These are phyloP conservation scores for Pyrenula aspistea DNA, from an alignment of 495 filamentous ascomycete species.

Conservation along the genomic window DNA sequence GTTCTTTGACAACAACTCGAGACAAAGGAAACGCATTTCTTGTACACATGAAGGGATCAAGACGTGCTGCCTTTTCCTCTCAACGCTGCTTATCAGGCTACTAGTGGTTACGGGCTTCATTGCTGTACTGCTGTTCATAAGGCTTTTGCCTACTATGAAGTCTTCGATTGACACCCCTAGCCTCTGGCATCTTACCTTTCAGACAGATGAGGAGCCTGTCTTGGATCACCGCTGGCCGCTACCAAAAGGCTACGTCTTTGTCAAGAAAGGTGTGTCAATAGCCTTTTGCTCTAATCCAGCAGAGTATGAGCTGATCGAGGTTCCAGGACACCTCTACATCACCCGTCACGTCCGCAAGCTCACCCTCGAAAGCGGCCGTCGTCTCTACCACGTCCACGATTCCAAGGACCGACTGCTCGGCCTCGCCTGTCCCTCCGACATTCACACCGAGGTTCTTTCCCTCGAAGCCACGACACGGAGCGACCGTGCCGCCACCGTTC, in stretches of 20 bases:
- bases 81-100: no score
- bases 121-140: no score
- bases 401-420: neutral
- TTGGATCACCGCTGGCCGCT: no score
- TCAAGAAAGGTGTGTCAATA: neutral
- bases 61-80: no score
- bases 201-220: no score
- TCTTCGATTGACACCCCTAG: no score
- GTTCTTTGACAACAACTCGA: no score
- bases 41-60: no score
- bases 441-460: neutral
- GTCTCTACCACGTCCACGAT: neutral
- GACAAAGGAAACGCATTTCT: no score
- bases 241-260: neutral
- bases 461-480: neutral
- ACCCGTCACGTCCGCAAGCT: neutral
- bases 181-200: no score
- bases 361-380: neutral
- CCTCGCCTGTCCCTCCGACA: neutral
- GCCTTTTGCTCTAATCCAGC: neutral
- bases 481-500: neutral
- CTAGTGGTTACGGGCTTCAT: no score
- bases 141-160: no score
- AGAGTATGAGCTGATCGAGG: neutral
- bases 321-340: neutral